Base-by-base conservation (phyloP, 2,329 filamentous ascomycete genomes). In the Ophiocordyceps australis region DNA sequence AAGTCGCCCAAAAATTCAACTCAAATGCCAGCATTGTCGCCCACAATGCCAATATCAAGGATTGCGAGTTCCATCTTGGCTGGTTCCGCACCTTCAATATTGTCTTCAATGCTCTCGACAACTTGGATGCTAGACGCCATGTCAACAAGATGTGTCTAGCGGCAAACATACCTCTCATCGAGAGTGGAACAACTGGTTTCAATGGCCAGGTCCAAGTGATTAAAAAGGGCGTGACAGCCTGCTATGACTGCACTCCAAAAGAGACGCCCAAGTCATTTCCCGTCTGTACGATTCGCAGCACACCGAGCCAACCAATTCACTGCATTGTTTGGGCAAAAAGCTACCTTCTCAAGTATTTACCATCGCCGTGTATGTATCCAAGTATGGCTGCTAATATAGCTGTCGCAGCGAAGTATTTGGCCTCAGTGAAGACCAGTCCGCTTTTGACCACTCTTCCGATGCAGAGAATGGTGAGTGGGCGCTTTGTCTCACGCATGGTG, bases 301-400 rank as follows among this genome's bases (percentile, higher is more conserved):
- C 85, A 0, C 89, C 89, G 0, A 92, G 79, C 36, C 86, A 95
- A 41, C 81, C 86, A 1, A 95, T 98, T 22, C 89, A 98, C 52
- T 95, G 89, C 55, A 98, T 98, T 33, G 86, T 98, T 3, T 98
- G 89, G 89, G 86, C 70, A 13, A 98, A 95, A 55, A 93, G 83
- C 47, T 98, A 95, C 47, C 63, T 98, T 7, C 67, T 98, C 32
- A 89, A 82, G 51, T 55, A 40, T 14, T 62, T 57, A 4, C 7
- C 17, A 41, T 32, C n/a, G 12, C 23, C 11, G 12, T 7, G 8
- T n/a, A n/a, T 7, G 4, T 9, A 12, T 11, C 8, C 10, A 9
- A 5, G 14, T 11, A 22, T 17, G 9, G 12, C n/a, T 22, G 22
- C 30, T 31, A 4, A 31, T 16, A 4, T 5, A 5, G 15, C 3